These are phyloP conservation scores for Penicillium egyptiacum DNA, from an alignment of 495 filamentous ascomycete genomes.

Conservation along the genomic window DNA sequence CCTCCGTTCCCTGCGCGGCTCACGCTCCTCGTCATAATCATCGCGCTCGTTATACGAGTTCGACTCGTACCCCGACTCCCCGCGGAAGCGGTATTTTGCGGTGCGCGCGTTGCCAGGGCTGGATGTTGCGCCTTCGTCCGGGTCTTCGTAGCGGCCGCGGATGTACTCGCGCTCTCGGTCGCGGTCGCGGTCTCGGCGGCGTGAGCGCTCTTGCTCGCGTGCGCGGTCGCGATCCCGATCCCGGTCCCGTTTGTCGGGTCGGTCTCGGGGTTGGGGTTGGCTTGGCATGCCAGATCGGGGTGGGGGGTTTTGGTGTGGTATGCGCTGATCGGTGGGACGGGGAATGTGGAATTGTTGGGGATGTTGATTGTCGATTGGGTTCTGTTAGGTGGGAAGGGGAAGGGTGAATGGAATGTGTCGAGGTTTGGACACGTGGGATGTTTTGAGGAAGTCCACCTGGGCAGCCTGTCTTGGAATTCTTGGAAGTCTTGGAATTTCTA, in stretches of 20 bases:
- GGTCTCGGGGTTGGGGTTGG: conserved; percentile 44
- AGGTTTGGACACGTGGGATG: neutral
- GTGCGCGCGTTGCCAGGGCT: conserved; percentile 20
- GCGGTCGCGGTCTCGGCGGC: conserved; percentile 20
- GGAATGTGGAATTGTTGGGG: conserved; percentile 9
- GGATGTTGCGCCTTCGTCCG: conserved; percentile 18
- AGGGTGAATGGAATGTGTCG: neutral
- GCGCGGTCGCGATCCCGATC: conserved; percentile 43
- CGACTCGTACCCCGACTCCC: conserved; percentile 27
- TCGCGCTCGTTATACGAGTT: conserved; percentile 16
- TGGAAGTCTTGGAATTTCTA: neutral
- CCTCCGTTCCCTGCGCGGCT: conserved; percentile 16
- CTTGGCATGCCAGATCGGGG: conserved; percentile 34
- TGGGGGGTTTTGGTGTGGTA: neutral
- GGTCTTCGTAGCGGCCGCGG: conserved; percentile 25
- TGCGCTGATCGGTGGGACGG: neutral
- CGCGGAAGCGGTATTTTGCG: conserved; percentile 26
- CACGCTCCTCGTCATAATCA: conserved; percentile 23
- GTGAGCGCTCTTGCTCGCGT: conserved; percentile 26
- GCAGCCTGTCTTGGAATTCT: neutral
- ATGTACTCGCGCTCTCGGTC: conserved; percentile 32
- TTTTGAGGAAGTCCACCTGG: neutral
- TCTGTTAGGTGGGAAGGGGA: neutral
- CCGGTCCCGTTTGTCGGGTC: conserved; percentile 29
- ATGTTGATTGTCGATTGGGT: neutral